These are phyloP conservation scores for Linanthus parryae DNA, from an alignment of 148 eudicot genomes.

Conservation along the genomic window DNA sequence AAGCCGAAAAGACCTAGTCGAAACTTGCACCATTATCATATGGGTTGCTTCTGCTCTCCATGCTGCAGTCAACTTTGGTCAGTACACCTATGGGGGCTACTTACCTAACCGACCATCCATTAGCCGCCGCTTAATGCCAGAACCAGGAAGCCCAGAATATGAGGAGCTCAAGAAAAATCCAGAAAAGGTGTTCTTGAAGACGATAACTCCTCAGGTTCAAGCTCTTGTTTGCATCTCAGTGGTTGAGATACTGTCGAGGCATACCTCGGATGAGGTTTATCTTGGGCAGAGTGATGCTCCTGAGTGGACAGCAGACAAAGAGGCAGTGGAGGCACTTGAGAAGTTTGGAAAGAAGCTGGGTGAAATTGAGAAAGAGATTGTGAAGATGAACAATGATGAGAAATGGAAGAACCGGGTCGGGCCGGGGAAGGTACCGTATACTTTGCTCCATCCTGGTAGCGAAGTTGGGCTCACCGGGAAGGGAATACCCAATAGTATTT, in stretches of 20 bases:
- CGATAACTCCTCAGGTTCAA: slow-evolving; percentile 20
- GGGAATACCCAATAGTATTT: too few species aligned
- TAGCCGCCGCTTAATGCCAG: slow-evolving; percentile 26
- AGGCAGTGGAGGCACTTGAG: slow-evolving; percentile 14
- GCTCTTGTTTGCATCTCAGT: slow-evolving; percentile 18
- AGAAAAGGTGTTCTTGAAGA: slow-evolving; percentile 21
- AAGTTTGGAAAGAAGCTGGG: slow-evolving; percentile 15
- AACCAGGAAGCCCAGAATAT: slow-evolving; percentile 19
- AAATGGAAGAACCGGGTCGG: slow-evolving; percentile 22
- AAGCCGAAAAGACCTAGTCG: slow-evolving; percentile 16
- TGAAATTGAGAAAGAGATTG: slow-evolving; percentile 18
- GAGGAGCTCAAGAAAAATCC: slow-evolving; percentile 17
- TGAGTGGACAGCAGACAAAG: slow-evolving; percentile 22
- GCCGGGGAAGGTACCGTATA: slow-evolving; percentile 20
- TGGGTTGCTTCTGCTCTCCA: too few species aligned
- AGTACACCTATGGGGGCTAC: slow-evolving; percentile 29
- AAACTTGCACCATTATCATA: too few species aligned
- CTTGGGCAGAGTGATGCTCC: slow-evolving; percentile 25
- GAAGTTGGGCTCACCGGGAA: slow-evolving; percentile 25
- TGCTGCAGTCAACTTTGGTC: too few species aligned
- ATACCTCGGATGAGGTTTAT: slow-evolving; percentile 28
- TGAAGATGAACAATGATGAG: slow-evolving; percentile 14
- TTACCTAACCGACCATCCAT: slow-evolving; percentile 32
- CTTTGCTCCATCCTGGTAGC: slow-evolving; percentile 25
- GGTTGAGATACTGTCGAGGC: slow-evolving; percentile 30